Base-by-base conservation (phyloP, 495 filamentous ascomycete species). In the Penicillium canariense region DNA sequence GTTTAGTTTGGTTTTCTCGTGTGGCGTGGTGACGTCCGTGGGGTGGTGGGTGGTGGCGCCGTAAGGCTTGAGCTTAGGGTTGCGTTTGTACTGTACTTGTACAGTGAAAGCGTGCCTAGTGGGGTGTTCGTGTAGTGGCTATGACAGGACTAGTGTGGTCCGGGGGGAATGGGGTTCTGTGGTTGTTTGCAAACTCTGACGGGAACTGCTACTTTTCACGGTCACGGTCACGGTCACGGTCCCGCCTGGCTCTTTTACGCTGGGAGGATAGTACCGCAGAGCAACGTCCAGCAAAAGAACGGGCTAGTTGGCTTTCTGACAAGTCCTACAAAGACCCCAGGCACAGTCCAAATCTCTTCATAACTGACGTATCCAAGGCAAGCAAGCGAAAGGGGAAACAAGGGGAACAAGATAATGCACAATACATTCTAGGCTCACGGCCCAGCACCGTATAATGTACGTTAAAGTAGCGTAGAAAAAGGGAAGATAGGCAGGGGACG, bases 401-500 rank as follows among this genome's bases (percentile, higher is more conserved):
- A 32, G 15, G 5, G n/a, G 17, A 43, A 34, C 54, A 43, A 56
- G 52, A 60, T 63, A 61, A 56, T 65, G 62, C 64, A 65, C 60
- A 68, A 38, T 50, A 39, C 46, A 38, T 50, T 50, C n/a, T 25
- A 50, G 26, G 54, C 58, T 50, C 57, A 62, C 61, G 51, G 52
- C 55, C 57, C 60, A 59, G 57, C 59, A 58, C 61, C 62, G 62
- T 62, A 59, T 65, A 69, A 72, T 67, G 47, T 62, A 66, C 58
- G 63, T 61, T 60, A 56, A 32, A n/a, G n/a, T 30, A 48, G 25
- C 18, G 34, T 22, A 44, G 23, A 23, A 44, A 27, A 39, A 53
- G 28, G 31, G 36, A 22, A 32, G 48, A 55, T 11, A 56, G 54
- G 26, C 42, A 50, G 58, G 18, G 59, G 12, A 44, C n/a, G n/a